Base-by-base conservation (phyloP, 352 stramenopile genomes). In the Phytophthora melonis region DNA sequence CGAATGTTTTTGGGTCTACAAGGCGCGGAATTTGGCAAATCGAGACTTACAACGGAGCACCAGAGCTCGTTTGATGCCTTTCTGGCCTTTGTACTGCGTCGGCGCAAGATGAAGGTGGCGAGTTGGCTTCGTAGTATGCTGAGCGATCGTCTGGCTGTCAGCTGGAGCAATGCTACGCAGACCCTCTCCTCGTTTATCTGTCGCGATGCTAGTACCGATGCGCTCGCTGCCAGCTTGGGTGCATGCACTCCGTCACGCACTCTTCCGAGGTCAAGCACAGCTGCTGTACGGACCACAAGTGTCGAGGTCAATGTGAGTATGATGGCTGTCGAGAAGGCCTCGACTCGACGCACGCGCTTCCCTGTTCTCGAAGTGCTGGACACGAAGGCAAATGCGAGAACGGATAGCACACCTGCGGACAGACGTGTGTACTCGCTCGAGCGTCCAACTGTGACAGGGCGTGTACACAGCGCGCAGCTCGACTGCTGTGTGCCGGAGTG, bases 331-430 rank as follows among this genome's bases (percentile, higher is more conserved):
- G 11, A 53, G 41, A 14, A 16, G 23, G 21, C 5, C 54, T 18
- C 6, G 55, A 69, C 8, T 23, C 10, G 0, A 53, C 18, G 4
- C 69, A 64, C 19, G 52, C 63, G 16, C 72, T 75, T 23, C 23
- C 34, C 0, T 94, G 87, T 30, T 66, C 60, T 41, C 84, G 81
- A 54, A 63, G 66, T 50, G 80, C 81, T 16, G 82, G 87, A 1
- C 87, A 93, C 39, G 79, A 84, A 53, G 87, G 82, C 3, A 77
- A 73, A 30, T 93, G 85, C 47, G 59, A 64, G 0, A 66, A 77
- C 18, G 81, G 84, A 25, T 81, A 91, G 19, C 87, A 93, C 63
- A 92, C 82, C 9, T 94, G 85, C 49, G 63, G 68, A 0, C 25
- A 72, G 23, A 25, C 50, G 4, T 94, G 85, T 65, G 60, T 34